Evolutionary conservation across 2,329 filamentous ascomycete species (phyloP), one percentile per base, ranked within the genome.

Genomic region (Grosmannia clavigera): DNA sequence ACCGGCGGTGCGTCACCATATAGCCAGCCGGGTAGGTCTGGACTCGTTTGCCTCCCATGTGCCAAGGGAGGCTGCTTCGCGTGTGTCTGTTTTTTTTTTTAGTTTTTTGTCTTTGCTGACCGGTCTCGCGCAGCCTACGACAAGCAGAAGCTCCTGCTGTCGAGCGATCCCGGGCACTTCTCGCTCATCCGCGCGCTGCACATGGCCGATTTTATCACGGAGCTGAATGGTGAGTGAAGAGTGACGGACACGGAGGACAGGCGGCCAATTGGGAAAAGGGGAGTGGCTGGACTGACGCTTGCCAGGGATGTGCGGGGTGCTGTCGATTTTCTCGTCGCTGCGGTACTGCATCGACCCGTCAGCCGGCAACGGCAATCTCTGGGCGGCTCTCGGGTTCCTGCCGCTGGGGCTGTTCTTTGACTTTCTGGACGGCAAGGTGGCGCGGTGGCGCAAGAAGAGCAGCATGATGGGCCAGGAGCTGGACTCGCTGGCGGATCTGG

Each of bases 401-500:
- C 92, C 92, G 0, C 89, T 96, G 62, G 92, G 91, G 5, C 78
- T 97, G 14, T 96, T 97, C 78, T 97, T 97, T 73, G 94, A 99
- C 74, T 95, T 96, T 70, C 90, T 97, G 81, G 94, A 99, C 73
- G 94, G 94, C 70, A 94, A 92, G 71, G 92, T 99, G 60, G 94
- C 94, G 64, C 81, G 94, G 65, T 97, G 94, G 94, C 85, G 94
- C 71, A 87, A 90, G 76, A 99, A 96, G 85, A 94, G 90, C 68
- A 95, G 89, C 68, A 79, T 99, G 71, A 97, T 99, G 92, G 94
- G 94, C 14, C 92, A 96, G 74, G 94, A 99, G 74, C 78, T 99
- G 60, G 94, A 99, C 73, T 97, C 92, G 7, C 80, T 99, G 55
- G 94, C 94, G 60, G 94, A 99, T 72, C 73, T 99, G 78, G 91